Evolutionary conservation across 2,329 filamentous ascomycete genomes (phyloP).

Genomic region (Phaeosphaeriaceae sp.): DNA sequence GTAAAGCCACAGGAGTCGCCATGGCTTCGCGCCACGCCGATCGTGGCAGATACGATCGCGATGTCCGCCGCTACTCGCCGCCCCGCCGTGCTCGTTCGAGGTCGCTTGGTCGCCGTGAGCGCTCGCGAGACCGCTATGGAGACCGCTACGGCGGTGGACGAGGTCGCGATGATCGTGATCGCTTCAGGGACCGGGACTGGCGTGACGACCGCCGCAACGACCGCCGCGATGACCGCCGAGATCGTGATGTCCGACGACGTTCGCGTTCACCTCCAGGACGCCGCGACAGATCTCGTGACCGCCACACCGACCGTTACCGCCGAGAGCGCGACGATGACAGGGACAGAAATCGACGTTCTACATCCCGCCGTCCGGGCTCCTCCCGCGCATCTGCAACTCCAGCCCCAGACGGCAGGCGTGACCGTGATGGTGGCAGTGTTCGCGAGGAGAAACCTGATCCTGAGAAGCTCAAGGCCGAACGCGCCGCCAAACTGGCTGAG

Average conservation of each 20-base stretch:
- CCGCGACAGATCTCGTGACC: constrained; percentile 69
- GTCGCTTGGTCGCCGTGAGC: constrained; percentile 55
- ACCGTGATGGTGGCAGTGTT: constrained; percentile 47
- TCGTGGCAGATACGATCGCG: constrained; percentile 66
- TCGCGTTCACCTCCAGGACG: constrained; percentile 46
- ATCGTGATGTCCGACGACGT: constrained; percentile 19
- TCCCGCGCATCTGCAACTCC: constrained; percentile 70
- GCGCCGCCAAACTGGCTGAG: constrained; percentile 62
- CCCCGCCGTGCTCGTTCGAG: constrained; percentile 31
- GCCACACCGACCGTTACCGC: constrained; percentile 60
- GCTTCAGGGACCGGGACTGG: constrained; percentile 67
- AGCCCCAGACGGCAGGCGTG: constrained; percentile 28
- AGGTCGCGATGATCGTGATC: constrained; percentile 62
- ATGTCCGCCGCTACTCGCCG: constrained; percentile 47
- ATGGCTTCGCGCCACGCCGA: constrained; percentile 71
- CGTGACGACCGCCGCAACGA: constrained; percentile 38
- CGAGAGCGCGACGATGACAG: constrained; percentile 68
- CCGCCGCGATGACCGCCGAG: constrained; percentile 54
- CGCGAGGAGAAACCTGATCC: constrained; percentile 63
- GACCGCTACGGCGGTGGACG: constrained; percentile 27
- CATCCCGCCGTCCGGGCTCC: constrained; percentile 64
- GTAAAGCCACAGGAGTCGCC: constrained; percentile 34
- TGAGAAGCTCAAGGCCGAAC: constrained; percentile 27
- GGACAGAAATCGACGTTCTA: constrained; percentile 74
- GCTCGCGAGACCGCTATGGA: constrained; percentile 47